These are phyloP conservation scores for Colletotrichum costaricense DNA, from an alignment of 2,329 filamentous ascomycete genomes.

Conservation along the genomic window DNA sequence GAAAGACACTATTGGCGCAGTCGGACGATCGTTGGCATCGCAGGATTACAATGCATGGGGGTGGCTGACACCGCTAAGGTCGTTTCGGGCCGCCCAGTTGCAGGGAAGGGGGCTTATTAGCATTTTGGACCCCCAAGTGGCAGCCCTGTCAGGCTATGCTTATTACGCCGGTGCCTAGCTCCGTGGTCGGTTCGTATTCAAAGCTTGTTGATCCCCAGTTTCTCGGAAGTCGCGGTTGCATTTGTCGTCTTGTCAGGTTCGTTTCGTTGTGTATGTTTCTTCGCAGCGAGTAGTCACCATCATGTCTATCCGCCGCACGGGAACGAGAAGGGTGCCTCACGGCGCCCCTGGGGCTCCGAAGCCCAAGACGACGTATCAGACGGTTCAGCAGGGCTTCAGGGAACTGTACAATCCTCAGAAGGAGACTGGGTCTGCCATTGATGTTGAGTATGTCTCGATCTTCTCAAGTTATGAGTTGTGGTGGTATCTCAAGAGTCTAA, in stretches of 20 bases:
- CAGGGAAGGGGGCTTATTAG: conserved; percentile 16
- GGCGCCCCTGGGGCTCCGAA: conserved; percentile 33
- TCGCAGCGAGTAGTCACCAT: not conserved
- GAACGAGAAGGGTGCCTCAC: conserved; percentile 31
- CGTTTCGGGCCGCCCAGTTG: conserved; percentile 30
- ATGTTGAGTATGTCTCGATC: conserved; percentile 47
- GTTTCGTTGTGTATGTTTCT: not conserved
- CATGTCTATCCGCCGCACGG: conserved; percentile 30
- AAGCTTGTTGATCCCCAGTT: conserved; percentile 13
- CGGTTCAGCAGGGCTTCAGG: conserved; percentile 52
- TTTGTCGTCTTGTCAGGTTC: not conserved
- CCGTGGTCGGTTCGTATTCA: conserved; percentile 14
- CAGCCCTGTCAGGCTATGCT: conserved; percentile 17
- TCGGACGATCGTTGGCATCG: conserved; percentile 17
- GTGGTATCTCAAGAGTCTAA: conserved; percentile 22
- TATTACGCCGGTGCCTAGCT: conserved; percentile 23
- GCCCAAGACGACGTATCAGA: conserved; percentile 48
- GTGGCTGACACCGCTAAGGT: conserved; percentile 29
- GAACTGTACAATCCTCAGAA: conserved; percentile 47
- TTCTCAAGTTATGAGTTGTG: not conserved
- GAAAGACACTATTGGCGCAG: conserved; percentile 19
- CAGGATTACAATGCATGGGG: conserved; percentile 30
- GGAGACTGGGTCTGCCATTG: conserved; percentile 42
- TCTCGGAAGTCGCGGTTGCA: not conserved
- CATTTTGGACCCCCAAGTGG: conserved; percentile 7